Evolutionary conservation across 305 asterid genomes (phyloP).

Genomic region (Withania somnifera): DNA sequence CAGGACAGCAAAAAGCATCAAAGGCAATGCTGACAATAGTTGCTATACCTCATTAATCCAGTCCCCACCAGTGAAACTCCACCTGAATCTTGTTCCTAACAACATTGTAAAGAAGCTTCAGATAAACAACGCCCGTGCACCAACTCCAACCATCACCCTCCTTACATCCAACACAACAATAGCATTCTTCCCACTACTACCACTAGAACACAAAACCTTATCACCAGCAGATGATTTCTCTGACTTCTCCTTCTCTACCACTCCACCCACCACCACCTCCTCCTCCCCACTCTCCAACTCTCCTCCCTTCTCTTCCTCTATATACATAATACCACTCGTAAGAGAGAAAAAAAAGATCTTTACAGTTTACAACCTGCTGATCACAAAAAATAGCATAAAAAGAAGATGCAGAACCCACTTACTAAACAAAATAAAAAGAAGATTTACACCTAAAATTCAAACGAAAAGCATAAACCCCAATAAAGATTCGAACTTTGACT

Average conservation of each 20-base stretch:
- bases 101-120: constrained; percentile 48
- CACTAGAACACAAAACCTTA: constrained; percentile 10
- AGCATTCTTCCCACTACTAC: background rate
- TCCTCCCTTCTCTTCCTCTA: constrained; percentile 30
- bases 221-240: background rate
- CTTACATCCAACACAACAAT: constrained; percentile 26
- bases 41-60: constrained; percentile 53
- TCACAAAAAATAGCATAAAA: too few species aligned
- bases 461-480: too few species aligned
- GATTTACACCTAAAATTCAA: too few species aligned
- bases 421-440: too few species aligned
- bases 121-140: constrained; percentile 53
- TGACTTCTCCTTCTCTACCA: constrained; percentile 1
- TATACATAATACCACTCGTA: constrained; percentile 22
- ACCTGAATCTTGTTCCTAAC: constrained; percentile 49
- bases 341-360: too few species aligned
- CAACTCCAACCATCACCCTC: constrained; percentile 42
- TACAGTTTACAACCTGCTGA: too few species aligned
- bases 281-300: constrained; percentile 7
- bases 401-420: too few species aligned
- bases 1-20: background rate
- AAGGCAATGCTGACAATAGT: too few species aligned
- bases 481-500: too few species aligned
- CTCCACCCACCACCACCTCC: background rate
- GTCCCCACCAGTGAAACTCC: constrained; percentile 63